Evolutionary conservation across 2,329 filamentous ascomycete genomes (phyloP).

Genomic region (Paraphaeosphaeria sporulosa): DNA sequence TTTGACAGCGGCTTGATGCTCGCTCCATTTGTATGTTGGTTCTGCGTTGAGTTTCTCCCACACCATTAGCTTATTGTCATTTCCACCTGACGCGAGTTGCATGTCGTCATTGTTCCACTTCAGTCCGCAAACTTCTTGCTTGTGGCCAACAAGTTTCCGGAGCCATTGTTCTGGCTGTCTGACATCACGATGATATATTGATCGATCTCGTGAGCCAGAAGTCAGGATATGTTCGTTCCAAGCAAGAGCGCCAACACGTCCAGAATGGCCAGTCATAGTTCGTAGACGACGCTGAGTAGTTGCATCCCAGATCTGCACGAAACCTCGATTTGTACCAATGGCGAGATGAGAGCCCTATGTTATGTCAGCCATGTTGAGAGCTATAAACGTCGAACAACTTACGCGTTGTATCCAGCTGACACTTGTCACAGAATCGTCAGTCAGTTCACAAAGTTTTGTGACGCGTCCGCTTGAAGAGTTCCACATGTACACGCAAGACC

Average conservation of each 20-base stretch:
- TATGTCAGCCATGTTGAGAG: constrained; percentile 17
- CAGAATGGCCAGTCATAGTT: constrained; percentile 97
- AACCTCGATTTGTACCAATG: constrained; percentile 91
- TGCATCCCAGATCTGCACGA: constrained; percentile 98
- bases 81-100: constrained; percentile 92
- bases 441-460: constrained; percentile 90
- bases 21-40: constrained; percentile 90
- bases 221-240: constrained; percentile 99
- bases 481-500: constrained; percentile 97
- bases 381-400: constrained; percentile 29
- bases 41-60: constrained; percentile 97
- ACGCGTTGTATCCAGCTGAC: constrained; percentile 96
- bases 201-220: constrained; percentile 89
- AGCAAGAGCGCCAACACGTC: constrained; percentile 88
- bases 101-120: constrained; percentile 98
- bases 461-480: constrained; percentile 91
- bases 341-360: constrained; percentile 84
- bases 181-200: constrained; percentile 96
- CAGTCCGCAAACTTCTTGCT: constrained; percentile 95
- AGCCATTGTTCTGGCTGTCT: constrained; percentile 91
- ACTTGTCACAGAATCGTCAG: constrained; percentile 93
- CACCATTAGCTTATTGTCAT: constrained; percentile 98
- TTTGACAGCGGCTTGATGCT: constrained; percentile 95
- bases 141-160: constrained; percentile 87
- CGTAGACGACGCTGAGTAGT: constrained; percentile 83